A percentile compares a stretch with the other conserved stretches of the same genome.
Conservation (phyloP, 768 basidiomycete genomes). For the Trametes villosa region DNA sequence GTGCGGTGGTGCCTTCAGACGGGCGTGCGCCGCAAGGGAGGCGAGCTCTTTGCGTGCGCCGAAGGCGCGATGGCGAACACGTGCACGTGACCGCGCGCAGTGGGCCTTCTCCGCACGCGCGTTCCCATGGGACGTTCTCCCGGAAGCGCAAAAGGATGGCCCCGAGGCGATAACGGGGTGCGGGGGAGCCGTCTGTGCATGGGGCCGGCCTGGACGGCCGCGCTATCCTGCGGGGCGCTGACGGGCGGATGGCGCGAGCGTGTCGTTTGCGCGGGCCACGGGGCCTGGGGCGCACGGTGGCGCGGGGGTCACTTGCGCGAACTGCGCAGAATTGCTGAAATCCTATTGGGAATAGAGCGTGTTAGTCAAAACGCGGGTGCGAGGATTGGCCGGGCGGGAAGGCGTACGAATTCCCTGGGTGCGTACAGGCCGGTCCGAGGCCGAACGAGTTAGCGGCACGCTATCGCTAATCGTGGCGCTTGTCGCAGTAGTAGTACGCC, state of each 20-base stretch:
- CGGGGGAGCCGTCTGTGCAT: neutral
- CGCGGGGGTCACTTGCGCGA: neutral
- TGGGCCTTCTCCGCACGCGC: neutral
- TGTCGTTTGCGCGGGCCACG: slow-evolving; percentile 15
- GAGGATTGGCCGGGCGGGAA: neutral
- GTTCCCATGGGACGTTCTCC: slow-evolving; percentile 8
- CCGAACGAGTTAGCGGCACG: no score
- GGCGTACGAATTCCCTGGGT: no score
- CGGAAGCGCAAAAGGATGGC: neutral
- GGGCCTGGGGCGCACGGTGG: neutral
- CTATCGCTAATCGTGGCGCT: no score
- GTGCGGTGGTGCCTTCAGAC: neutral
- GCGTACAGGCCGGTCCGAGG: no score
- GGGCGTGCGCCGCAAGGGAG: slow-evolving; percentile 2
- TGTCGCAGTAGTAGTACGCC: no score
- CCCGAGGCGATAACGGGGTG: slow-evolving; percentile 13
- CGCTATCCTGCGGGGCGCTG: slow-evolving; percentile 9
- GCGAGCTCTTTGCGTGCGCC: slow-evolving; percentile 28
- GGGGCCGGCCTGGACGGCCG: slow-evolving; percentile 5
- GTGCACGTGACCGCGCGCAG: slow-evolving; percentile 32
- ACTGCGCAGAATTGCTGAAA: neutral
- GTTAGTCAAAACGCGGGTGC: no score
- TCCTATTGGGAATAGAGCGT: neutral
- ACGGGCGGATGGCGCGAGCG: slow-evolving; percentile 15
- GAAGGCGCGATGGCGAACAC: slow-evolving; percentile 35